A percentile compares a stretch with the other conserved stretches of the same genome.
phyloP scores from a whole-genome alignment of 2,329 filamentous ascomycete genomes.

The Sphaerulina musiva region DNA sequence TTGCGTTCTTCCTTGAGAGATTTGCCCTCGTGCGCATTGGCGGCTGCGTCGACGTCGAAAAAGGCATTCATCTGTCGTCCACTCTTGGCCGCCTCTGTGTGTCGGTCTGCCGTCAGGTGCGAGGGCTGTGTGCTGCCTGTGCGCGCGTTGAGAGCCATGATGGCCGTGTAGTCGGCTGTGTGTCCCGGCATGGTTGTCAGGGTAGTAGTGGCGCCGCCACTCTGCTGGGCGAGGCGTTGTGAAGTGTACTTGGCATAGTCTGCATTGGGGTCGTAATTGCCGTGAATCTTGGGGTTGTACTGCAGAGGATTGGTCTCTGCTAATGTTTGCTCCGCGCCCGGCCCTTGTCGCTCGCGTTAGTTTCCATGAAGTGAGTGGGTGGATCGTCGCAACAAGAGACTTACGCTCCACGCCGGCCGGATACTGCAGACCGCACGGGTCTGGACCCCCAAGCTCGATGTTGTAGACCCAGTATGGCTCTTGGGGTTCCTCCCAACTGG shows the following conservation, averaged over 20 bases:
- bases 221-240: slow-evolving; percentile 32
- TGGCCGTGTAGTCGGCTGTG: slow-evolving; percentile 52
- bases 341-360: neutral
- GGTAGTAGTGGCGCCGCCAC: slow-evolving; percentile 26
- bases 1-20: slow-evolving; percentile 88
- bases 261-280: slow-evolving; percentile 92
- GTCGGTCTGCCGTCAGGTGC: slow-evolving; percentile 63
- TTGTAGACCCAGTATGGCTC: slow-evolving; percentile 33
- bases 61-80: slow-evolving; percentile 84
- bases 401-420: slow-evolving; percentile 3
- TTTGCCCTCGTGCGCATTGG: slow-evolving; percentile 80
- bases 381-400: neutral
- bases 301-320: slow-evolving; percentile 40
- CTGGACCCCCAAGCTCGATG: slow-evolving; percentile 17
- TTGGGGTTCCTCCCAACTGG: slow-evolving; percentile 26
- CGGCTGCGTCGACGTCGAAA: slow-evolving; percentile 89
- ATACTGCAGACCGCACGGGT: slow-evolving; percentile 11
- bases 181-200: slow-evolving; percentile 29
- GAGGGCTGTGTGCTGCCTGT: slow-evolving; percentile 73
- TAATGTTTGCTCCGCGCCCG: neutral
- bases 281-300: slow-evolving; percentile 94
- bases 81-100: slow-evolving; percentile 83
- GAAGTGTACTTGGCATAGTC: slow-evolving; percentile 63
- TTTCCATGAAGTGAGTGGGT: neutral
- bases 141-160: slow-evolving; percentile 82